These are phyloP conservation scores for Westerdykella sp. DNA, from an alignment of 2,329 filamentous ascomycete genomes.

Conservation along the genomic window DNA sequence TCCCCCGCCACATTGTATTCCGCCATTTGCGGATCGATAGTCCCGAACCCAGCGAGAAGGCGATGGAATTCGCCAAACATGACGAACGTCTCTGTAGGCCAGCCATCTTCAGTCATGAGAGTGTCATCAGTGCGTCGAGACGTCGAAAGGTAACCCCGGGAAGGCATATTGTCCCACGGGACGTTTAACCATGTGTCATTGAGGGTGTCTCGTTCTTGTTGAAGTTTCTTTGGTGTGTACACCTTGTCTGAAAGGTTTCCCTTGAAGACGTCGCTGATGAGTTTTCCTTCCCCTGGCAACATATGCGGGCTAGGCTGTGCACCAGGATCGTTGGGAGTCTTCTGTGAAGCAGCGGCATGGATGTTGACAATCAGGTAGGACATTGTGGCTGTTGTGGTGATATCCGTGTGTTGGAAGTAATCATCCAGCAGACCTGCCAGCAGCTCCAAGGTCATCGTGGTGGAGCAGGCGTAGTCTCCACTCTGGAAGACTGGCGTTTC, in stretches of 20 bases:
- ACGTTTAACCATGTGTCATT: constrained; percentile 53
- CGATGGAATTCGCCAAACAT: constrained; percentile 51
- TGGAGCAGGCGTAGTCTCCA: constrained; percentile 51
- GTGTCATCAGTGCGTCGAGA: constrained; percentile 31
- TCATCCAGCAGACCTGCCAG: constrained; percentile 47
- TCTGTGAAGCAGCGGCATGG: constrained; percentile 45
- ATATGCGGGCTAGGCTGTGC: constrained; percentile 35
- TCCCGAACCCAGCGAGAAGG: constrained; percentile 51
- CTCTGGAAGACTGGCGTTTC: constrained; percentile 38
- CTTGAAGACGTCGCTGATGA: constrained; percentile 46
- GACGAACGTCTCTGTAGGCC: constrained; percentile 57
- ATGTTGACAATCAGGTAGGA: constrained; percentile 53
- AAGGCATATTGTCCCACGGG: constrained; percentile 39
- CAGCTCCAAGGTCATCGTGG: constrained; percentile 45
- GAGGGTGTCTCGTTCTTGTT: constrained; percentile 49
- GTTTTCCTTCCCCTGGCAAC: constrained; percentile 42
- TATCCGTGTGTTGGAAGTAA: constrained; percentile 50
- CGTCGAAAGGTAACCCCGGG: constrained; percentile 48
- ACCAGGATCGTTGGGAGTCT: constrained; percentile 38
- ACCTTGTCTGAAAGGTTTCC: constrained; percentile 45
- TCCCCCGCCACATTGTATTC: constrained; percentile 52
- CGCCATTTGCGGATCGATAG: constrained; percentile 52
- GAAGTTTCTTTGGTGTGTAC: constrained; percentile 50
- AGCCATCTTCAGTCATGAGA: constrained; percentile 51
- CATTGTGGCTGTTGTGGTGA: constrained; percentile 50